A percentile compares a stretch with the other conserved stretches of the same genome.
Evolutionary conservation across 2,329 filamentous ascomycete species (phyloP).

Genomic region (Claviceps monticola): DNA sequence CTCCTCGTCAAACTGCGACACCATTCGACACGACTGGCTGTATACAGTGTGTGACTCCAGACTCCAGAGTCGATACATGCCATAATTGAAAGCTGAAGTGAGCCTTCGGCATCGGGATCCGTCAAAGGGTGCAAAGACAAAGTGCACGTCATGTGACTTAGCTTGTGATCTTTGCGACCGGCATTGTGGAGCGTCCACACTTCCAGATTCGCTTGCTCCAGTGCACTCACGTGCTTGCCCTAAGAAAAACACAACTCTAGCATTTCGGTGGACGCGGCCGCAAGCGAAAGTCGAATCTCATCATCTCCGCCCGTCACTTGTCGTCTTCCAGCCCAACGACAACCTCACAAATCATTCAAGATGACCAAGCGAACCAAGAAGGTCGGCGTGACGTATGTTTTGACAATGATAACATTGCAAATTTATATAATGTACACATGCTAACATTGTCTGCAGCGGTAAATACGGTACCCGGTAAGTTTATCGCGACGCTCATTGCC

Average conservation of each 20-base stretch:
- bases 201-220: slow-evolving; percentile 12
- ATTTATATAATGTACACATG: slow-evolving; percentile 8
- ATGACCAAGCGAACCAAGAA: slow-evolving; percentile 95
- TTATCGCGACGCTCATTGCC: neutral
- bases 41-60: too few relatives aligned
- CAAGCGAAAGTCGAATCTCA: slow-evolving; percentile 18
- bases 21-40: too few relatives aligned
- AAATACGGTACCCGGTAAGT: slow-evolving; percentile 94
- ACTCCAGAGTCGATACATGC: too few relatives aligned
- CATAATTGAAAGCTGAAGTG: too few relatives aligned
- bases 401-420: neutral
- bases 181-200: neutral
- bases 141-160: neutral
- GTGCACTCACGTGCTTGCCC: slow-evolving; percentile 26
- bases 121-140: neutral
- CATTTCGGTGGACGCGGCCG: slow-evolving; percentile 19
- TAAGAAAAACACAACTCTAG: slow-evolving; percentile 27
- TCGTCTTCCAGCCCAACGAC: slow-evolving; percentile 20
- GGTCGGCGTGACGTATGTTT: slow-evolving; percentile 73
- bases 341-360: slow-evolving; percentile 39
- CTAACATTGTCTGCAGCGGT: slow-evolving; percentile 31
- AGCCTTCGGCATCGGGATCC: too few relatives aligned
- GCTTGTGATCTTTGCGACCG: neutral
- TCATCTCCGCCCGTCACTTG: slow-evolving; percentile 17
- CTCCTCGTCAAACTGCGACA: too few relatives aligned